Base-by-base conservation (phyloP, 2,329 filamentous ascomycete genomes). In the Fusarium lyarnte region DNA sequence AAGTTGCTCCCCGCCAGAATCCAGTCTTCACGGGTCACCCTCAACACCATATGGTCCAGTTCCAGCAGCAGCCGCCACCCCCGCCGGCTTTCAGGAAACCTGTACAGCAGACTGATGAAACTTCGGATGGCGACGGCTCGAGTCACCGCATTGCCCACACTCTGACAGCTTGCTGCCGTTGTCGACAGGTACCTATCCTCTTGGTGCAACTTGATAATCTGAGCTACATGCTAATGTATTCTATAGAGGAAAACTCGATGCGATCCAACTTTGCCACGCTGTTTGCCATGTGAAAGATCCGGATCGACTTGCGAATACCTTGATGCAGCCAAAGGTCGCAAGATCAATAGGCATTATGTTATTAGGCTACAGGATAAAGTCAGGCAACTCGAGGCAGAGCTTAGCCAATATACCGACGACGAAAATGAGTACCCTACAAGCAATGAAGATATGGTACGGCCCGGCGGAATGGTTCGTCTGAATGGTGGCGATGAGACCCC, bases 221-320 rank as follows among this genome's bases (percentile, higher is more conserved):
- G 52, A 43, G 33, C 38, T 49, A 57, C 61, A 60, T 69, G 60
- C 73, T 78, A 60, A 71, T 39, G 52, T 46, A 52, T 25, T 58
- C 59, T 57, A 38, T 79, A 97, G 95, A 91, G 95, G 78, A 99
- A 99, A 87, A 98, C 95, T 41, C 89, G 94, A 86, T 99, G 96
- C 85, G 96, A 98, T 83, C 93, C 96, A 8, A 93, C 93, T 19
- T 89, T 99, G 27, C 96, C 96, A 43, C 92, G 93, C 78, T 99
- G 96, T 82, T 89, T 94, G 23, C 95, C 95, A 27, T 99, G 96
- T 84, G 94, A 98, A 83, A 90, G 95, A 76, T 95, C 94, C 72
- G 95, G 95, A 78, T 94, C 94, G 35, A 89, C 91, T 68, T 99
- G 96, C 87, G 95, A 98, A 80, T 99, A 98, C 84, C 97, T 93